Evolutionary conservation across 2,329 filamentous ascomycete species (phyloP), one percentile per base, ranked within the genome.

Genomic region (Monilinia aucupariae): DNA sequence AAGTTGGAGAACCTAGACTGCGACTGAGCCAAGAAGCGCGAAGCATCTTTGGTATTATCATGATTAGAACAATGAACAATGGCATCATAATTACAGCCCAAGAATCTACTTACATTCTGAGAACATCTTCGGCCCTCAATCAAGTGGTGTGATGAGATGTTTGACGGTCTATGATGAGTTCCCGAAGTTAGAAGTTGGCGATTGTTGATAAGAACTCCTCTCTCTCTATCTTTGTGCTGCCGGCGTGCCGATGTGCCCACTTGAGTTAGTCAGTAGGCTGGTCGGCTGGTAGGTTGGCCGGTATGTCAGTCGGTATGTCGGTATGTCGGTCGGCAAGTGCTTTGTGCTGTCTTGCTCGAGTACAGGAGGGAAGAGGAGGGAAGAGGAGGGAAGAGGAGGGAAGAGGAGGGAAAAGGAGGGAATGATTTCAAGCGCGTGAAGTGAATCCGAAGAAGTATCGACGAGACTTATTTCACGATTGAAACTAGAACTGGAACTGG

Each of bases 21-120:
- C 69, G 92, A 97, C 84, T 97, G 94, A 66, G 92, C 91, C 71
- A 99, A 86, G 76, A 99, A 99, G 71, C 88, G 89, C 69, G 93
- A 97, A 72, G 94, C 94, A 87, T 97, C 94, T 61, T 61, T 45
- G 27, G 60, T 61, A 32, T 22, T 20, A 25, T 55, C 60, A 54
- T 58, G 45, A 55, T 67, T 66, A 63, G 64, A 64, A 53, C 22
- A 41, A 49, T 45, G 32, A 27, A 54, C 41, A 13, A 32, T 27
- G 25, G 32, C 54, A 32, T 12, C 2, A 34, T n/a, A 20, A 12
- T 4, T 22, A 17, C 22, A 25, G 17, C 15, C 34, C 25, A 32
- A 17, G 22, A 20, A 9, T 56, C 17, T 60, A 66, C 72, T 70
- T 62, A 73, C 72, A 74, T 69, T 74, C 72, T 49, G 72, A 74